Evolutionary conservation across 2,329 filamentous ascomycete genomes (phyloP).

Genomic region (Colletotrichum lini): DNA sequence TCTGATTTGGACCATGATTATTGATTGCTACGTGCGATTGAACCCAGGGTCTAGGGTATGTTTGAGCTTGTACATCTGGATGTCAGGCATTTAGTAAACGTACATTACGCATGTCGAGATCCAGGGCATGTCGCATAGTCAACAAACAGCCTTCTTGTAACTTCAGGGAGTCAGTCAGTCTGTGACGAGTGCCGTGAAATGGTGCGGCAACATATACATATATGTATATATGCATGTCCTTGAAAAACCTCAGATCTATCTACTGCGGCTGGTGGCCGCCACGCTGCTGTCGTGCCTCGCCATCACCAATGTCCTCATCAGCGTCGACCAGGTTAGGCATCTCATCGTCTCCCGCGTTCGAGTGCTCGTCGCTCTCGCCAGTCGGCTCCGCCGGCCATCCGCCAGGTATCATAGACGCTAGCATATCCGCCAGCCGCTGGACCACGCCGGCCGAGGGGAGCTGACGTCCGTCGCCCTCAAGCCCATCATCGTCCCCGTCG

Average conservation of each 20-base stretch:
- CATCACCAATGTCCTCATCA: background rate
- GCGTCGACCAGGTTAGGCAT: background rate
- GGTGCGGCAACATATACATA: no score
- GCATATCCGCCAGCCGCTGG: conserved; percentile 29
- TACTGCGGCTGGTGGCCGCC: conserved; percentile 4
- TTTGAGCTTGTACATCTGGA: background rate
- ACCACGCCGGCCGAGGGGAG: conserved; percentile 28
- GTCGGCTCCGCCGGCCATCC: conserved; percentile 38
- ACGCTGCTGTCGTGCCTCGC: background rate
- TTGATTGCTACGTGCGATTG: conserved; percentile 27
- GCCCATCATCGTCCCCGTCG: conserved; percentile 38
- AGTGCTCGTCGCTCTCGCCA: conserved; percentile 35
- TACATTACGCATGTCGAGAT: no score
- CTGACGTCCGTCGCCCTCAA: conserved; percentile 16
- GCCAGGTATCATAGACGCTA: conserved; percentile 35
- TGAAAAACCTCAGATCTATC: background rate
- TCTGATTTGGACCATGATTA: conserved; percentile 13
- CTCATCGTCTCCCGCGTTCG: conserved; percentile 32
- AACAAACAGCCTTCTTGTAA: background rate
- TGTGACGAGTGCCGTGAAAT: background rate
- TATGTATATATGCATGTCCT: background rate
- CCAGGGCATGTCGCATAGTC: no score
- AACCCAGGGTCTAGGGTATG: conserved; percentile 29
- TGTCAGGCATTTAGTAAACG: no score
- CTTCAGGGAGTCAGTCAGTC: no score